These are phyloP conservation scores for Saccharomycopsis malanga DNA, from an alignment of 805 yeast species.

Conservation along the genomic window DNA sequence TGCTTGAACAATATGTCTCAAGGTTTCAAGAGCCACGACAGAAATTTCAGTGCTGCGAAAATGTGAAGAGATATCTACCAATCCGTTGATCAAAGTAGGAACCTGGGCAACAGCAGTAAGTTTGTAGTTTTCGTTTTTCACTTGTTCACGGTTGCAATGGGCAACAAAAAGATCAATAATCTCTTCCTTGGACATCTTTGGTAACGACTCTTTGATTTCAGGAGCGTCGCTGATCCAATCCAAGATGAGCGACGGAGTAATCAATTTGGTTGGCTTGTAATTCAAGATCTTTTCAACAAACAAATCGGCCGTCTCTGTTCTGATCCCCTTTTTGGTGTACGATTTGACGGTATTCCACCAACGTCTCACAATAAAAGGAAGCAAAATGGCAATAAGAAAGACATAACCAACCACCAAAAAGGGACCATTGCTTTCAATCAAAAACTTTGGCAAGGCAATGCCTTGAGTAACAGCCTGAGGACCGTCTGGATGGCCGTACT, in stretches of 20 bases:
- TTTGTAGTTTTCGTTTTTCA: slow-evolving; percentile 35
- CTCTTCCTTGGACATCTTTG: slow-evolving; percentile 38
- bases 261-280: slow-evolving; percentile 57
- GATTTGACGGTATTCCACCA: slow-evolving; percentile 89
- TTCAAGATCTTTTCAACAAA: slow-evolving; percentile 70
- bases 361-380: slow-evolving; percentile 73
- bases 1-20: slow-evolving; percentile 71
- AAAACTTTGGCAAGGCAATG: slow-evolving; percentile 87
- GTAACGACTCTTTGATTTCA: slow-evolving; percentile 45
- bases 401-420: slow-evolving; percentile 59
- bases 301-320: slow-evolving; percentile 72
- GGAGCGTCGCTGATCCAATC: slow-evolving; percentile 56
- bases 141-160: slow-evolving; percentile 49
- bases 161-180: slow-evolving; percentile 46
- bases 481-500: slow-evolving; percentile 97
- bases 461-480: slow-evolving; percentile 88
- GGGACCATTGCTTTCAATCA: slow-evolving; percentile 77
- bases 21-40: slow-evolving; percentile 52
- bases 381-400: slow-evolving; percentile 61
- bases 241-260: slow-evolving; percentile 51
- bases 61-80: slow-evolving; percentile 72
- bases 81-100: slow-evolving; percentile 60
- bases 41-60: slow-evolving; percentile 71
- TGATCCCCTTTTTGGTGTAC: slow-evolving; percentile 76
- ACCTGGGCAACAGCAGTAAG: slow-evolving; percentile 54